Percentiles rank a stretch among this genome's conserved stretches.
Conservation (phyloP, 106 monocot genomes). For the Vanilla planifolia region DNA sequence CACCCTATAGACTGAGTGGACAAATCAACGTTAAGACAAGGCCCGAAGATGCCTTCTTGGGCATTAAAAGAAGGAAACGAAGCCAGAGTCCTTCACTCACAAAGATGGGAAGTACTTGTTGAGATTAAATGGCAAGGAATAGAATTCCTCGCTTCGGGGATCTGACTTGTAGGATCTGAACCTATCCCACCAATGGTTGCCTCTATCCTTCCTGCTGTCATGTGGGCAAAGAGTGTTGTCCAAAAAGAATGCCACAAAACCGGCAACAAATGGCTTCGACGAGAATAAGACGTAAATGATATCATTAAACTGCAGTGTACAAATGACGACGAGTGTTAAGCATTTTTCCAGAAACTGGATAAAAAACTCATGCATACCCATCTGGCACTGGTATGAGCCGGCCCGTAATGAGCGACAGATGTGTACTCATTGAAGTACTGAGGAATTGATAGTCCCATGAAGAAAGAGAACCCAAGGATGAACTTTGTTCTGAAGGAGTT, state of each 20-base stretch:
- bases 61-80: too few species aligned
- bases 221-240: constrained; percentile 14
- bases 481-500: constrained; percentile 83
- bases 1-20: too few species aligned
- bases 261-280: constrained; percentile 17
- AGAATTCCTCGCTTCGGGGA: constrained; percentile 18
- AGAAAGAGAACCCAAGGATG: constrained; percentile 70
- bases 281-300: constrained; percentile 22
- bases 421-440: too few species aligned
- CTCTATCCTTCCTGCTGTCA: constrained; percentile 18
- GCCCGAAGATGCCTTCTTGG: too few species aligned
- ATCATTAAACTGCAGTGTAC: constrained; percentile 15
- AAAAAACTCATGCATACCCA: too few species aligned
- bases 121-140: constrained; percentile 16
- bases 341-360: too few species aligned
- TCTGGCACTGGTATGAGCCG: too few species aligned
- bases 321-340: too few species aligned
- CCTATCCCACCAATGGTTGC: constrained; percentile 21
- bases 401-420: too few species aligned
- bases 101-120: constrained; percentile 23
- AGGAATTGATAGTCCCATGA: constrained; percentile 84
- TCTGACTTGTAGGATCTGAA: constrained; percentile 18
- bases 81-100: too few species aligned
- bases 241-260: constrained; percentile 20
- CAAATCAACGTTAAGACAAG: too few species aligned